phyloP scores from a whole-genome alignment of 163 green algal species.

The Chloromonas sp. region DNA sequence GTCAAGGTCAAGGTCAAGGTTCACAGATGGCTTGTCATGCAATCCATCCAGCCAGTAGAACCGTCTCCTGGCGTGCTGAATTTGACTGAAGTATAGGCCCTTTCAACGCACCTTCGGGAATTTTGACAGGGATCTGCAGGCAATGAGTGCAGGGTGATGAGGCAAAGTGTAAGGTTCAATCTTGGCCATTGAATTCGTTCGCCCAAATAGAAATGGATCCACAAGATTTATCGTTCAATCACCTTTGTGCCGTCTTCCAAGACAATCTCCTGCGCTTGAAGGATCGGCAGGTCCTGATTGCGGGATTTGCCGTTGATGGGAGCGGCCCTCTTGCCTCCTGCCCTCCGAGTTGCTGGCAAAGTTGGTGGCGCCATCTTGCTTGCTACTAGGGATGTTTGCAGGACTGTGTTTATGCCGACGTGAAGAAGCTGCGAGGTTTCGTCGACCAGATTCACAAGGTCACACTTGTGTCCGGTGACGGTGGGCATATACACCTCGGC shows the following conservation, averaged over 20 bases:
- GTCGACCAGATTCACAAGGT: no score
- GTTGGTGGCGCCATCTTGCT: no score
- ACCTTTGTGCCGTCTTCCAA: constrained; percentile 4
- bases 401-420: no score
- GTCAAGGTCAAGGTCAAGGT: not conserved
- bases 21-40: not conserved
- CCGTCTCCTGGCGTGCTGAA: not conserved
- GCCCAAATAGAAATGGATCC: not conserved
- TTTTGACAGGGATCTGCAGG: constrained; percentile 9
- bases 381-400: no score
- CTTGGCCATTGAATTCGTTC: not conserved
- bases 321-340: not conserved
- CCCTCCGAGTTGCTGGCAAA: not conserved
- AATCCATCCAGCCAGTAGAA: not conserved
- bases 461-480: no score
- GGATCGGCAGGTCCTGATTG: not conserved
- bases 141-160: not conserved
- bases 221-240: not conserved
- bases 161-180: not conserved
- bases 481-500: no score
- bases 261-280: not conserved
- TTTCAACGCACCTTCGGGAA: not conserved
- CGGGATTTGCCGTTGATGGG: not conserved
- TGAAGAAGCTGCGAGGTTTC: no score
- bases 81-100: not conserved